These are phyloP conservation scores for Trametes elegans DNA, from an alignment of 768 basidiomycete genomes.

Conservation along the genomic window DNA sequence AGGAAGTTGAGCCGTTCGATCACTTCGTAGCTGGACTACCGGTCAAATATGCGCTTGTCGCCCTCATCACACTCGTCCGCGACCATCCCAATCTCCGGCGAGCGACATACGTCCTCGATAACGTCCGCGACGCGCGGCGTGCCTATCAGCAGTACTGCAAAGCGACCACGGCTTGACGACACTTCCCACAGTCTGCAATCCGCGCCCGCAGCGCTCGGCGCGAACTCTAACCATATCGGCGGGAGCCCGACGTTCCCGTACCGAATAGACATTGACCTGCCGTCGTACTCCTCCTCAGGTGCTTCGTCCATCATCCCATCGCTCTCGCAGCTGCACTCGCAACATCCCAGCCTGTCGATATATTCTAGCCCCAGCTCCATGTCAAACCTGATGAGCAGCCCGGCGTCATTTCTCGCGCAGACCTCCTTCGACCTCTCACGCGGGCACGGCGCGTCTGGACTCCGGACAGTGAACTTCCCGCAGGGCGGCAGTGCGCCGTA, in stretches of 20 bases:
- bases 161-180: constrained; percentile 23
- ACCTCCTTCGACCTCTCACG: constrained; percentile 19
- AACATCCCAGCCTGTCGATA: constrained; percentile 17
- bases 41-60: constrained; percentile 19
- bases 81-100: constrained; percentile 29
- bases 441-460: constrained; percentile 1
- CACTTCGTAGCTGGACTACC: constrained; percentile 25
- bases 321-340: constrained; percentile 20
- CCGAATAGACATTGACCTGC: constrained; percentile 29
- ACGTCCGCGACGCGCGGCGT: constrained; percentile 18
- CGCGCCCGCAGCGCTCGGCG: constrained; percentile 13
- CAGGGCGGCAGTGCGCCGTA: constrained; percentile 5
- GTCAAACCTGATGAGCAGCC: constrained; percentile 17
- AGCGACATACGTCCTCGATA: constrained; percentile 23
- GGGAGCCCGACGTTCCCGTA: constrained; percentile 26
- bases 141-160: constrained; percentile 21
- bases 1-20: not conserved
- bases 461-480: constrained; percentile 21
- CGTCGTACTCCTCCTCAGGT: constrained; percentile 16
- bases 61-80: constrained; percentile 18
- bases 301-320: constrained; percentile 8
- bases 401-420: constrained; percentile 10
- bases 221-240: constrained; percentile 13
- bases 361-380: not conserved
- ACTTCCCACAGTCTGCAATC: constrained; percentile 15